These are phyloP conservation scores for Metarhizium sp. DNA, from an alignment of 2,329 filamentous ascomycete species.

Conservation along the genomic window DNA sequence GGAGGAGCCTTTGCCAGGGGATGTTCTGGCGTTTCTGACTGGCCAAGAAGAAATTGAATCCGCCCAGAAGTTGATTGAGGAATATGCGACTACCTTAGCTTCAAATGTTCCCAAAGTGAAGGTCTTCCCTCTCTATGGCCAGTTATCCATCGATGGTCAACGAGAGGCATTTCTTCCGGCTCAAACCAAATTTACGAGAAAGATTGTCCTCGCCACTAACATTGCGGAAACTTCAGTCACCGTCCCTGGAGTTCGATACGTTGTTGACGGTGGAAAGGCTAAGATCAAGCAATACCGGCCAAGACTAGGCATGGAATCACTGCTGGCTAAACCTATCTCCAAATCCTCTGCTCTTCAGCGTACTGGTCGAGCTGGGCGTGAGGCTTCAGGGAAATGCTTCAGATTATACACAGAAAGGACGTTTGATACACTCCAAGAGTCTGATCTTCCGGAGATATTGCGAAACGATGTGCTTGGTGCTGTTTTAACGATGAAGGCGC, in stretches of 20 bases:
- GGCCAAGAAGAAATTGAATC: constrained; percentile 90
- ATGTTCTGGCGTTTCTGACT: constrained; percentile 84
- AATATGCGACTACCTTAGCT: constrained; percentile 64
- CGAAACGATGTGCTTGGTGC: constrained; percentile 82
- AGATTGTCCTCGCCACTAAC: constrained; percentile 88
- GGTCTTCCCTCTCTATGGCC: constrained; percentile 78
- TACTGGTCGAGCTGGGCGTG: constrained; percentile 84
- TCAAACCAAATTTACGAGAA: constrained; percentile 63
- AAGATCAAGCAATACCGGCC: constrained; percentile 90
- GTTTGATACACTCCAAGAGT: constrained; percentile 60
- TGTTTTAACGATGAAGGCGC: constrained; percentile 85
- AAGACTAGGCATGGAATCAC: constrained; percentile 77
- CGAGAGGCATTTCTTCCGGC: constrained; percentile 76
- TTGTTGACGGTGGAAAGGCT: constrained; percentile 86
- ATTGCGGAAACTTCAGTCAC: constrained; percentile 99
- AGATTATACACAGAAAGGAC: constrained; percentile 76
- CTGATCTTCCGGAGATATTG: constrained; percentile 80
- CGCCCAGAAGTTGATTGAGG: constrained; percentile 70
- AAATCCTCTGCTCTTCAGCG: constrained; percentile 89
- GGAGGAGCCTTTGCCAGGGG: constrained; percentile 84
- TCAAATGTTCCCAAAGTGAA: constrained; percentile 63
- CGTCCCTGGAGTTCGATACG: constrained; percentile 82
- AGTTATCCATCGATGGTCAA: constrained; percentile 77
- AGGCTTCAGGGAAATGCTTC: constrained; percentile 83
- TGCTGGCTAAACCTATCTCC: constrained; percentile 84